Conservation (phyloP, 805 yeast species). For the Spathaspora arborariae region DNA sequence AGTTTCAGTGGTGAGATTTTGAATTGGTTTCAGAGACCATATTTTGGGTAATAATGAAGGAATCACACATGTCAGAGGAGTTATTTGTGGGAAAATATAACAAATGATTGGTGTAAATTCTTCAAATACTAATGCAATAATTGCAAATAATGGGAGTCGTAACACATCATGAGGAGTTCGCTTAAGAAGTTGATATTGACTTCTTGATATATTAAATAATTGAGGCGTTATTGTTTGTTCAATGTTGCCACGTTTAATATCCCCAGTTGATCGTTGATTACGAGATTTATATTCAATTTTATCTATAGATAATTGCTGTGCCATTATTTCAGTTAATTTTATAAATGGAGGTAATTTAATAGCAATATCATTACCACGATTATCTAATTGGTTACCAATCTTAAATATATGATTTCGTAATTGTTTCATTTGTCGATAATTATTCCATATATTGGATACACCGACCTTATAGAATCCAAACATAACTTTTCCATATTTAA, state of each 20-base stretch:
- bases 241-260: neutral
- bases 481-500: conserved; percentile 42
- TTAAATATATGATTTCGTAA: conserved; percentile 16
- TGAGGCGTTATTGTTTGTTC: conserved; percentile 1
- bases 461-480: conserved; percentile 58
- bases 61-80: conserved; percentile 56
- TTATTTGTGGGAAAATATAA: conserved; percentile 49
- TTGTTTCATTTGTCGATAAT: conserved; percentile 19
- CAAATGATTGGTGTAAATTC: conserved; percentile 55
- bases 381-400: conserved; percentile 16
- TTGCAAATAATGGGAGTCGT: conserved; percentile 52
- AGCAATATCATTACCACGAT: conserved; percentile 21
- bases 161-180: conserved; percentile 48
- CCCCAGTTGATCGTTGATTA: conserved; percentile 6
- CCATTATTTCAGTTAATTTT: conserved; percentile 33
- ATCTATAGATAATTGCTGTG: conserved; percentile 31
- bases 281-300: conserved; percentile 32
- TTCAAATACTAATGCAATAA: conserved; percentile 45
- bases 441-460: conserved; percentile 50
- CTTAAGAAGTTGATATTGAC: conserved; percentile 46
- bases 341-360: conserved; percentile 29
- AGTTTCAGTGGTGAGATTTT: conserved; percentile 10
- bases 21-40: conserved; percentile 20
- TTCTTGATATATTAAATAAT: conserved; percentile 42
- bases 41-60: conserved; percentile 42